A percentile compares a stretch with the other conserved stretches of the same genome.
These are phyloP conservation scores for Stachybotrys chartarum DNA, from an alignment of 2,329 filamentous ascomycete species.

Conservation along the genomic window DNA sequence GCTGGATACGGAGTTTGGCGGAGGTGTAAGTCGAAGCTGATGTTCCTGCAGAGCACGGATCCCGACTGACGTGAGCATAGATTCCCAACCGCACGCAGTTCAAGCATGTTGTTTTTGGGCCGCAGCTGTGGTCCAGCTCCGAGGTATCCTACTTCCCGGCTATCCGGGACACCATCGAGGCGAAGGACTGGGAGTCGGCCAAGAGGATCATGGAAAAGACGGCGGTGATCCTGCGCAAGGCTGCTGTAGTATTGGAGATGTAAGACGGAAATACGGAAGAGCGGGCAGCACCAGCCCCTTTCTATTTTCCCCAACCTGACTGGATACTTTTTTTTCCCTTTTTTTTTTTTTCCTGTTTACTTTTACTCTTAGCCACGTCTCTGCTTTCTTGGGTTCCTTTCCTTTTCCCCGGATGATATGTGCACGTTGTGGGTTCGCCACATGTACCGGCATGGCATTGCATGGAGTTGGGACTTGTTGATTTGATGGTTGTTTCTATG, in stretches of 20 bases:
- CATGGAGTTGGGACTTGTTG: constrained; percentile 21
- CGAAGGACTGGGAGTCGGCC: constrained; percentile 61
- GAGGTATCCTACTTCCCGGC: constrained; percentile 48
- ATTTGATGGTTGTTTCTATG: neutral
- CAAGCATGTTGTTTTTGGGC: constrained; percentile 87
- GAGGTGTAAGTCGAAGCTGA: constrained; percentile 57
- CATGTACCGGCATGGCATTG: constrained; percentile 24
- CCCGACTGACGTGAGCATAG: constrained; percentile 30
- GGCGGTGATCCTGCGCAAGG: constrained; percentile 57
- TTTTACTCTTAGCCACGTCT: neutral
- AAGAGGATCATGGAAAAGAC: constrained; percentile 65
- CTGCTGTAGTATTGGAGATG: constrained; percentile 34
- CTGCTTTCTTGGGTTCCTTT: constrained; percentile 1
- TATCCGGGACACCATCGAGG: constrained; percentile 73
- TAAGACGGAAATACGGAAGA: constrained; percentile 3
- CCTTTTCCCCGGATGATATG: constrained; percentile 1
- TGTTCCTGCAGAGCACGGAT: neutral
- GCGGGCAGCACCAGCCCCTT: too few relatives aligned
- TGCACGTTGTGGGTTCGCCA: constrained; percentile 6
- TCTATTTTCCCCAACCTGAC: neutral
- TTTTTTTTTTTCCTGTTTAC: neutral
- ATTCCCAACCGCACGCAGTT: constrained; percentile 85
- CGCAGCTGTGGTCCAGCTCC: constrained; percentile 60
- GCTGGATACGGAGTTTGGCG: constrained; percentile 64
- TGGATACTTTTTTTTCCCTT: neutral